Percentiles rank a stretch among this genome's conserved stretches.
phyloP scores from a whole-genome alignment of 1,284 basidiomycete species.

The Ceratobasidium sp. region DNA sequence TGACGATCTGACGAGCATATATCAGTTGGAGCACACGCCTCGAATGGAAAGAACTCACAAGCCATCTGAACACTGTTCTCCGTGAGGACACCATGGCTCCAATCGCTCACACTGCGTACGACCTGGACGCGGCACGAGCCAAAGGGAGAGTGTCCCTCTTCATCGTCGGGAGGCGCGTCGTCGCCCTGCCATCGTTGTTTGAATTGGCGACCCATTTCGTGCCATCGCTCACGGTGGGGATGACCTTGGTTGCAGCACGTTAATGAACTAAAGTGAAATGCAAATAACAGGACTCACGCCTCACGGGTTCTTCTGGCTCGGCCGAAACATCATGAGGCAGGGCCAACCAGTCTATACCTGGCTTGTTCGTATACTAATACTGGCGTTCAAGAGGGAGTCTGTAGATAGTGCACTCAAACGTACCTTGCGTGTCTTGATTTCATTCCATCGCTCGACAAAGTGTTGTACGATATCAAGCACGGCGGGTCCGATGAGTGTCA shows the following conservation, averaged over 20 bases:
- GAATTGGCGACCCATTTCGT: constrained; percentile 64
- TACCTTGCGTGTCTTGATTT: constrained; percentile 79
- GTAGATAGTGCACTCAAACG: constrained; percentile 34
- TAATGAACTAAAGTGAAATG: not conserved
- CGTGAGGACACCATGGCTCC: constrained; percentile 88
- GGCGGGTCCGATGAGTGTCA: constrained; percentile 82
- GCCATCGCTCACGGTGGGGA: constrained; percentile 72
- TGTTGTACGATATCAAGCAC: constrained; percentile 92
- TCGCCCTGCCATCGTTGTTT: constrained; percentile 59
- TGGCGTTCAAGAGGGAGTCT: not conserved
- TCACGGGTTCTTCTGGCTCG: constrained; percentile 70
- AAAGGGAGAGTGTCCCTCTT: constrained; percentile 47
- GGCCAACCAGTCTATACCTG: constrained; percentile 75
- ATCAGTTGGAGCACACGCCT: no score
- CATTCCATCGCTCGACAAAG: constrained; percentile 89
- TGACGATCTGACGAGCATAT: constrained; percentile 77
- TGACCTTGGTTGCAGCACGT: constrained; percentile 56
- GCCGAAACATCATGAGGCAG: constrained; percentile 74
- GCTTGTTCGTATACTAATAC: constrained; percentile 33
- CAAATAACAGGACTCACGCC: constrained; percentile 54
- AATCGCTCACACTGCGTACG: constrained; percentile 84
- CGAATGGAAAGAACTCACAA: no score
- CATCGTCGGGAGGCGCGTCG: constrained; percentile 19
- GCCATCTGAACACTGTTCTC: constrained; percentile 88
- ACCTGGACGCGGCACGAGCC: constrained; percentile 74